These are phyloP conservation scores for Plantago major DNA, from an alignment of 257 asterid genomes.

Conservation along the genomic window DNA sequence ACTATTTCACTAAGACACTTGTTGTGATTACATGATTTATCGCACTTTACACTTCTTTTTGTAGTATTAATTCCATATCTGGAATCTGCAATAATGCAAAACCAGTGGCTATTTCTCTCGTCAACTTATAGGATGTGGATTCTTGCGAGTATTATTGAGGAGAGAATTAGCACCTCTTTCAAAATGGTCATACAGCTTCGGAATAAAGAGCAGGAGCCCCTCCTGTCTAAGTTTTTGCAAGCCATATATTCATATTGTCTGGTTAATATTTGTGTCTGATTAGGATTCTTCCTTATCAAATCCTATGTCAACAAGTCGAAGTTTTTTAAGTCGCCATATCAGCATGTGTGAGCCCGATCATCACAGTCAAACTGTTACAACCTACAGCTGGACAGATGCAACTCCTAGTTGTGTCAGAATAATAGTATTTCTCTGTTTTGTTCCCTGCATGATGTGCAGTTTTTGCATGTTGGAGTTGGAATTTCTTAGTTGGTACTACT, in stretches of 20 bases:
- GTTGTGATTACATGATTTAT: slow-evolving; percentile 3
- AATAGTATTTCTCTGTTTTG: too few relatives aligned
- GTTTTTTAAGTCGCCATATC: too few relatives aligned
- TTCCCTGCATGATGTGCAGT: too few relatives aligned
- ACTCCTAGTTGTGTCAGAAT: too few relatives aligned
- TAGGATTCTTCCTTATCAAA: slow-evolving; percentile 39
- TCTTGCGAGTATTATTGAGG: slow-evolving; percentile 45
- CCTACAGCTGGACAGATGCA: not conserved
- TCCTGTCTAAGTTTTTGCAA: slow-evolving; percentile 30
- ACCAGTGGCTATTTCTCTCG: slow-evolving; percentile 36
- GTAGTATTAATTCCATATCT: slow-evolving; percentile 9
- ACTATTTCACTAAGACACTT: not conserved
- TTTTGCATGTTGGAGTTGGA: too few relatives aligned
- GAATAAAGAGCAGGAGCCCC: slow-evolving; percentile 32
- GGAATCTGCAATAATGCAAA: slow-evolving; percentile 13
- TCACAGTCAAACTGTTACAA: not conserved
- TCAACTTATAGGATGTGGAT: slow-evolving; percentile 32
- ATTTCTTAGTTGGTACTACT: too few relatives aligned
- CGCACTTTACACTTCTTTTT: not conserved
- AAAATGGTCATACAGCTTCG: slow-evolving; percentile 37
- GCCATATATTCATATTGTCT: slow-evolving; percentile 35
- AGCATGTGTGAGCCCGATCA: too few relatives aligned
- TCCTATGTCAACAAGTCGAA: slow-evolving; percentile 24
- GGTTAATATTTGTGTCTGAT: slow-evolving; percentile 18
- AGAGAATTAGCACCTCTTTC: slow-evolving; percentile 15